Evolutionary conservation across 257 asterid genomes (phyloP), one percentile per base, ranked within the genome.

Genomic region (Misopates orontium): DNA sequence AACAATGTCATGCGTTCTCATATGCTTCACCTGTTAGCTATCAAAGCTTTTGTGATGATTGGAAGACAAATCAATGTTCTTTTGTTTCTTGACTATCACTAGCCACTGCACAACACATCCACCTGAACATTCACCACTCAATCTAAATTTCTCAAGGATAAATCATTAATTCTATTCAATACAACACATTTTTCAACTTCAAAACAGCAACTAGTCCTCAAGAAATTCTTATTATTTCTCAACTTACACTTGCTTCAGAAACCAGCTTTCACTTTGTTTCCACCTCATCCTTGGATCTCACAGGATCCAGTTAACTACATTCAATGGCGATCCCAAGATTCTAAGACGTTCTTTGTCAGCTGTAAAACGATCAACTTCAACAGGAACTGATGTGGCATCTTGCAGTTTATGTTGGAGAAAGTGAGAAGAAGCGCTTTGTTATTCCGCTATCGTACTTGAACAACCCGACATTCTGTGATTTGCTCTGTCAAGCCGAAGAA

Each of bases 161-260:
- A 2, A 28, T 5, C 22, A n/a, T n/a, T n/a, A n/a, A n/a, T n/a
- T n/a, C n/a, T 9, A 24, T 25, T 49, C 57, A 19, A 64, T 70
- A 69, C 64, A 58, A 1, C 64, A 53, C 36, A 53, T 12, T 28
- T 42, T 18, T 25, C 8, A 36, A 22, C 40, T 49, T 60, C 50
- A 36, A 78, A n/a, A 39, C 71, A 62, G 20, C 78, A 69, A 61
- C 71, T 44, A 54, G n/a, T 32, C 36, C n/a, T n/a, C n/a, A n/a
- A n/a, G n/a, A n/a, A n/a, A n/a, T n/a, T n/a, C n/a, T n/a, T n/a
- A n/a, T n/a, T 54, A 24, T 23, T 7, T 10, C 45, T 22, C 5
- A 49, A 0, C 23, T 56, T 58, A 24, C 71, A 28, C 7, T 28
- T 28, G 36, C 36, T 28, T 2, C 36, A n/a, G 3, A 28, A 28